Percentiles rank a stretch among this genome's conserved stretches.
phyloP scores from a whole-genome alignment of 179 eudicot species.

The Sideroxylon spinosum region DNA sequence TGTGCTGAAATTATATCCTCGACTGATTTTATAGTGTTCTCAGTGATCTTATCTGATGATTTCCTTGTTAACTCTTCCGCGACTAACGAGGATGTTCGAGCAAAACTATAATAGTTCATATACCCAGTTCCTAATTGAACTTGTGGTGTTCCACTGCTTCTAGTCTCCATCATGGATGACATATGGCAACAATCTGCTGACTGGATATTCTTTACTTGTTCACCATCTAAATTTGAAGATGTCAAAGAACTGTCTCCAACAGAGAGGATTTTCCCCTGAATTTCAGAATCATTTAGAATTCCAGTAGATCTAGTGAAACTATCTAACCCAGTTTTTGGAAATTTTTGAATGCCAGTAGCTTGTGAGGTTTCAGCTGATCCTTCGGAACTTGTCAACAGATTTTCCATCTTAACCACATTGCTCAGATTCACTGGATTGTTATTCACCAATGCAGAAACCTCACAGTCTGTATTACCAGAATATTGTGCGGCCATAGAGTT shows the following conservation, averaged over 20 bases:
- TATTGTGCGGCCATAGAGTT: slow-evolving; percentile 21
- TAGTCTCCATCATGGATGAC: slow-evolving; percentile 20
- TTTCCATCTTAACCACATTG: slow-evolving; percentile 28
- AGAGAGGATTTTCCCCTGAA: slow-evolving; percentile 19
- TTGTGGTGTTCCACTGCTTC: slow-evolving; percentile 24
- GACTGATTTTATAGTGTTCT: slow-evolving; percentile 38
- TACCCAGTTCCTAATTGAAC: slow-evolving; percentile 33
- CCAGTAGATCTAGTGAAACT: slow-evolving; percentile 10
- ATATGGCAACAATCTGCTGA: slow-evolving; percentile 23
- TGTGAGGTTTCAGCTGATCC: slow-evolving; percentile 66
- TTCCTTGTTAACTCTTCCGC: slow-evolving; percentile 59
- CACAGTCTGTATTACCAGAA: slow-evolving; percentile 27
- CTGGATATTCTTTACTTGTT: slow-evolving; percentile 34
- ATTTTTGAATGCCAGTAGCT: slow-evolving; percentile 27
- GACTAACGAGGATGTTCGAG: slow-evolving; percentile 56
- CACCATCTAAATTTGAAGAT: slow-evolving; percentile 29
- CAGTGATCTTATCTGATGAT: slow-evolving; percentile 48
- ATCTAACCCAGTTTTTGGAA: slow-evolving; percentile 24
- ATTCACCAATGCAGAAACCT: slow-evolving; percentile 23
- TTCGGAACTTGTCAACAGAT: slow-evolving; percentile 45
- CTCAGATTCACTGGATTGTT: slow-evolving; percentile 15
- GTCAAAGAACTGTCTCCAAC: slow-evolving; percentile 24
- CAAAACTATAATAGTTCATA: slow-evolving; percentile 67
- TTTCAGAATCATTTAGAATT: slow-evolving; percentile 20
- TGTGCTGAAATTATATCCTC: slow-evolving; percentile 68